Base-by-base conservation (phyloP, 2,329 filamentous ascomycete genomes). In the Penicillium nordicum region DNA sequence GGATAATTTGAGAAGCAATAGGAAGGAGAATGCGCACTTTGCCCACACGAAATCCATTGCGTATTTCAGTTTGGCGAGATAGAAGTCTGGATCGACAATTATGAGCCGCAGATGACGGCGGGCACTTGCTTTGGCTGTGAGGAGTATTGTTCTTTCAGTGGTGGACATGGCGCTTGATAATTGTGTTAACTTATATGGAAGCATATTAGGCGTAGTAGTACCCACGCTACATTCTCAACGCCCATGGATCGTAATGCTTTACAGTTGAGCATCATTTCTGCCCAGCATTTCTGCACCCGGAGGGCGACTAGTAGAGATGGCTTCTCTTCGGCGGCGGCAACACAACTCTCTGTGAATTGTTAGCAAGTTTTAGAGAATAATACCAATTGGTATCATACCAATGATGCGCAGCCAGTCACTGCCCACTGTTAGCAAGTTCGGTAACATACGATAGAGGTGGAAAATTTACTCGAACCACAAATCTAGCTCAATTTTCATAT, bases 31-130 rank as follows among this genome's bases (percentile, higher is more conserved):
- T 0, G 81, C 80, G 49, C 79, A 81, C 64, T 84, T 84, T 0
- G 81, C 81, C 81, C 81, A 83, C 21, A 84, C 81, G 57, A 83
- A 84, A 53, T 83, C 80, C 76, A 82, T 82, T 0, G 81, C 80
- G 60, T 79, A 83, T 30, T 75, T 77, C 34, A 84, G 76, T 16
- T 79, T 80, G 14, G 72, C 75, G 9, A 84, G 75, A 60, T 84
- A 84, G 2, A 71, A 64, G 14, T 74, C 67, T 43, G 77, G 73
- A 45, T 78, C 71, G n/a, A 70, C 61, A 36, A 81, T 73, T 34
- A 83, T 76, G 18, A 80, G 75, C 4, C 75, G 71, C 4, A 84
- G 72, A 53, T 84, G 81, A 52, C 77, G 71, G n/a, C 75, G 72
- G 12, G 82, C 77, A n/a, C 78, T 76, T 5, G 73, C 70, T 63